Conservation (phyloP, 345 rosid genomes). For the Schrenkiella parvula region DNA sequence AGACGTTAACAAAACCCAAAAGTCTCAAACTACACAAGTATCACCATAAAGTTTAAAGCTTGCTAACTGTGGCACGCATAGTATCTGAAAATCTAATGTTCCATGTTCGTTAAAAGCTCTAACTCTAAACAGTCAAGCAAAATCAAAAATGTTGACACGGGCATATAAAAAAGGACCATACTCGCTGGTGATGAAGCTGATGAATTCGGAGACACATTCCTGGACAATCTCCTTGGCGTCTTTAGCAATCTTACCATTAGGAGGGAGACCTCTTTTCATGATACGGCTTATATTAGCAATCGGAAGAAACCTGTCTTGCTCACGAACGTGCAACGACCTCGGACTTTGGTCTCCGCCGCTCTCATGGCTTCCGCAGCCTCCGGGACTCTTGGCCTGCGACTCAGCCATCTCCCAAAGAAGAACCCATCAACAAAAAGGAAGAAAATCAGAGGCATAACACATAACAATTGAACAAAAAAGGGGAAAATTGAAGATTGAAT, state of each 20-base stretch:
- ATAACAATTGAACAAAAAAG: not conserved
- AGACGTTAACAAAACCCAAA: too few species aligned
- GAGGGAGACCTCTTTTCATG: conserved; percentile 88
- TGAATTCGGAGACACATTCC: conserved; percentile 96
- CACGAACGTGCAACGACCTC: conserved; percentile 59
- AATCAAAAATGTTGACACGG: not conserved
- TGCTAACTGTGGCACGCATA: not conserved
- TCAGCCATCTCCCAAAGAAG: conserved; percentile 36
- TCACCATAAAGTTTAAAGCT: conserved; percentile 1
- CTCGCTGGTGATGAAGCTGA: conserved; percentile 99
- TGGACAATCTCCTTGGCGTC: conserved; percentile 97
- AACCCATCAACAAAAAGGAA: conserved; percentile 4
- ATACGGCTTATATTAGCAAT: conserved; percentile 94
- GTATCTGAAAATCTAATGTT: not conserved
- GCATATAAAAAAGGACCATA: conserved; percentile 23
- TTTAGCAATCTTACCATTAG: conserved; percentile 93
- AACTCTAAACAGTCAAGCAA: not conserved
- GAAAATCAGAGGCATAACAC: not conserved
- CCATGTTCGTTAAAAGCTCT: too few species aligned
- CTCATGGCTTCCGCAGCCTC: conserved; percentile 71
- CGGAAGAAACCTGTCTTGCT: conserved; percentile 90
- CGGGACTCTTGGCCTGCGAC: conserved; percentile 39
- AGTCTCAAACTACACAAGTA: not conserved
- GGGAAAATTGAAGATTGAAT: not conserved
- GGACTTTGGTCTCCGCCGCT: conserved; percentile 97